phyloP scores from a whole-genome alignment of 1,284 basidiomycete species.

The Pascua sp. region DNA sequence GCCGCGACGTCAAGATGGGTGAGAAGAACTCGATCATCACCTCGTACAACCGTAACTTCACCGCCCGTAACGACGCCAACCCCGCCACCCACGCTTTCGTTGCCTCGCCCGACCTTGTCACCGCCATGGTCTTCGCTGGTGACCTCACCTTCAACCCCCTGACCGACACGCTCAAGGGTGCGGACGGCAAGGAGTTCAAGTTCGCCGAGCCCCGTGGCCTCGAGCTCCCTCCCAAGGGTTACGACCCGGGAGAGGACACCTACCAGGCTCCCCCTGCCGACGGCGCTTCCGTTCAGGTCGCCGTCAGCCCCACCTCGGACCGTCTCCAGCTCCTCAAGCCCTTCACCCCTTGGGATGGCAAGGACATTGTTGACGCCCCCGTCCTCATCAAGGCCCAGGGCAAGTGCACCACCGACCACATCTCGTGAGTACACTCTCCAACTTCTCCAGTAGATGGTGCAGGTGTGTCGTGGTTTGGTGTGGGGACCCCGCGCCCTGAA shows the following conservation, averaged over 20 bases:
- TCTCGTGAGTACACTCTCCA: conserved; percentile 51
- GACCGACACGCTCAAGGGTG: conserved; percentile 80
- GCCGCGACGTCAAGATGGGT: conserved; percentile 93
- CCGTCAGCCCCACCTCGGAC: conserved; percentile 82
- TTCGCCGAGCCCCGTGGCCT: conserved; percentile 84
- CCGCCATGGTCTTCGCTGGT: conserved; percentile 94
- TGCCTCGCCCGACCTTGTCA: conserved; percentile 95
- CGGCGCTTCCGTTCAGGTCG: conserved; percentile 77
- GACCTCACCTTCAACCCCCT: conserved; percentile 94
- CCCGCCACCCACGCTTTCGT: conserved; percentile 98
- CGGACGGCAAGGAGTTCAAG: conserved; percentile 96
- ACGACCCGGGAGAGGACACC: conserved; percentile 94
- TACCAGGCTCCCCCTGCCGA: conserved; percentile 93
- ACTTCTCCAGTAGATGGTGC: no score
- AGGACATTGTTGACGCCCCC: conserved; percentile 83
- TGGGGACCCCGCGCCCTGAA: no score
- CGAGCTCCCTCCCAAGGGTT: conserved; percentile 91
- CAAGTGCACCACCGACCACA: conserved; percentile 81
- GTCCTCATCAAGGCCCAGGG: conserved; percentile 97
- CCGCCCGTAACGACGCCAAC: conserved; percentile 98
- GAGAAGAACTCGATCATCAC: conserved; percentile 97
- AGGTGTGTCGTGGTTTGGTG: no score
- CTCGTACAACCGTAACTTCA: conserved; percentile 99
- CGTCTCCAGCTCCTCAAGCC: conserved; percentile 92
- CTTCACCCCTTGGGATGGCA: conserved; percentile 89